Percentiles rank a stretch among this genome's conserved stretches.
phyloP scores from a whole-genome alignment of 1,284 basidiomycete species.

The Leccinum huronense region DNA sequence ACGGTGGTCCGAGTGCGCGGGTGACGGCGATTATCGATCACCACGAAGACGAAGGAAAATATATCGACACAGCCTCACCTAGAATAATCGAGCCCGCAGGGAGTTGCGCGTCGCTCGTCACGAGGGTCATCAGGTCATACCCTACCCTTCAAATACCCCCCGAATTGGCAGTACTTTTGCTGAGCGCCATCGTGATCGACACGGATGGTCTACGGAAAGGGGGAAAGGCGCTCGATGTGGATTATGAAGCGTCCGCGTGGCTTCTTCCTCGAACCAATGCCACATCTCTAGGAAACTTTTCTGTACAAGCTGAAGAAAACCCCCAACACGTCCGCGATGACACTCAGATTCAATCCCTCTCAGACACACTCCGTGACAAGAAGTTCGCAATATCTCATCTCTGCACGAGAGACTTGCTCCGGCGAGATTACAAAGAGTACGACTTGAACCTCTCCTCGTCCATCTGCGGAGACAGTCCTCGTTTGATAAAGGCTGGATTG shows the following conservation, averaged over 20 bases:
- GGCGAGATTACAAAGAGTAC: conserved; percentile 94
- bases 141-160: conserved; percentile 41
- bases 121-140: conserved; percentile 47
- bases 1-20: conserved; percentile 44
- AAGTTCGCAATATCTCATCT: conserved; percentile 75
- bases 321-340: conserved; percentile 29
- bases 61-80: conserved; percentile 61
- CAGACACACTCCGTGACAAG: conserved; percentile 50
- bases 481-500: conserved; percentile 53
- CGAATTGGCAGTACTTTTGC: conserved; percentile 75
- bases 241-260: conserved; percentile 59
- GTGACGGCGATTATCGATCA: conserved; percentile 91
- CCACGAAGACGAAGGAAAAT: conserved; percentile 81
- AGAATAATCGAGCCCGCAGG: conserved; percentile 71
- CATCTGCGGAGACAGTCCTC: conserved; percentile 38
- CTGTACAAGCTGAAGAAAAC: not conserved
- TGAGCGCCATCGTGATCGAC: conserved; percentile 81
- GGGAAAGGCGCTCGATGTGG: conserved; percentile 70
- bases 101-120: conserved; percentile 78
- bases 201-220: conserved; percentile 74
- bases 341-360: conserved; percentile 48
- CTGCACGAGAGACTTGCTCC: conserved; percentile 71
- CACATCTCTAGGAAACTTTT: conserved; percentile 23
- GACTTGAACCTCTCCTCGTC: conserved; percentile 42
- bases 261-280: conserved; percentile 53